Conservation (phyloP, 192 early-diverging fungal species). For the Pecoramyces ruminantium region DNA sequence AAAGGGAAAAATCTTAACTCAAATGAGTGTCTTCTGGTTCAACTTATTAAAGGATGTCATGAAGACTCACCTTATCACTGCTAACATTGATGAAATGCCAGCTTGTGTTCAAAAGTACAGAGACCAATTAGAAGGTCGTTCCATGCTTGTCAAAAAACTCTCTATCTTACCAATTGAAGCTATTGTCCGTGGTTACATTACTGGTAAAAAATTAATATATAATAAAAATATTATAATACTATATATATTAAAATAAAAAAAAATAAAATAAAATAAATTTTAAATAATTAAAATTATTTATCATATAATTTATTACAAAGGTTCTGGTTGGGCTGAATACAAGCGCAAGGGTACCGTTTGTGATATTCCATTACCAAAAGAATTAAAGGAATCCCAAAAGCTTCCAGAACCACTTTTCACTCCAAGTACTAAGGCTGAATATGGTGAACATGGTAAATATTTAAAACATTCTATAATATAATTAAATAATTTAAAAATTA, state of each 20-base stretch:
- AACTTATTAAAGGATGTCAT: constrained; percentile 67
- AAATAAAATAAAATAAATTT: too few relatives aligned
- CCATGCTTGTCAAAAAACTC: constrained; percentile 80
- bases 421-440: constrained; percentile 96
- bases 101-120: constrained; percentile 68
- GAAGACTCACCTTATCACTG: constrained; percentile 92
- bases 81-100: constrained; percentile 86
- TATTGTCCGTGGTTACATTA: constrained; percentile 95
- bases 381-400: constrained; percentile 68
- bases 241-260: too few relatives aligned
- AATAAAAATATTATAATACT: too few relatives aligned
- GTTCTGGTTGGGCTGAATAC: constrained; percentile 93
- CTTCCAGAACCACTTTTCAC: constrained; percentile 77
- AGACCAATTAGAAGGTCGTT: constrained; percentile 72
- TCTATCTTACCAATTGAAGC: constrained; percentile 90
- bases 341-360: constrained; percentile 82
- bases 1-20: constrained; percentile 97
- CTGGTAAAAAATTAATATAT: constrained; percentile 23
- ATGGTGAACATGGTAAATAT: constrained; percentile 74
- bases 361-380: constrained; percentile 66
- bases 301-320: too few relatives aligned
- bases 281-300: too few relatives aligned
- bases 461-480: neutral
- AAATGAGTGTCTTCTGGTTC: constrained; percentile 95
- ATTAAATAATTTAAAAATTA: too few relatives aligned